Evolutionary conservation across 2,329 filamentous ascomycete genomes (phyloP), one percentile per base, ranked within the genome.

Genomic region (Sclerotinia borealis): DNA sequence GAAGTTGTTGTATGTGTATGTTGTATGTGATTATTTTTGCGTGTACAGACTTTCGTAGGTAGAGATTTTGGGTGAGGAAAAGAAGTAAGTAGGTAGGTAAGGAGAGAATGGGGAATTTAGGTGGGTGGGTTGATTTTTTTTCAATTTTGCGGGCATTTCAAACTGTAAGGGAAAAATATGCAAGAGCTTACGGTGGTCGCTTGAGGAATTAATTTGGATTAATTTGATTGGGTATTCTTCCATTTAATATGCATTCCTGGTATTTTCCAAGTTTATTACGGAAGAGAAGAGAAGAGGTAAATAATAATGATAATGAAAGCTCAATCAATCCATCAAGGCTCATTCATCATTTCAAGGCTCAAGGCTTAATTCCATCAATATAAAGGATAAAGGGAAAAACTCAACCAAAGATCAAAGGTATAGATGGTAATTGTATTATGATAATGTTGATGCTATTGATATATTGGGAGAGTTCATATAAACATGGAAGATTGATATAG

Each of bases 51-150:
- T 56, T 56, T 36, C 36, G 48, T 1, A 61, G 59, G 48, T 17
- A 54, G 56, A 59, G 48, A 52, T 59, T 59, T 50, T n/a, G n/a
- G 56, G 56, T 50, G 56, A 56, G 49, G 59, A 55, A 55, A 36
- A 55, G 47, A 61, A 45, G 47, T 56, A 61, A n/a, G n/a, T n/a
- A n/a, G n/a, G n/a, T n/a, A n/a, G n/a, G n/a, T n/a, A n/a, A n/a
- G 48, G 48, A 55, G 48, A 54, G 47, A 41, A n/a, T n/a, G n/a
- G n/a, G n/a, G 50, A 15, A 43, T 56, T 29, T 52, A n/a, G 36
- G 59, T 56, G 59, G 34, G 59, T 45, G 59, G 55, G 45, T 39
- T 8, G 17, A 31, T 19, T 41, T 43, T 49, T 49, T 49, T 39
- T 8, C n/a, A 31, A 25, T 41, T 43, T 49, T 49, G 48, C 36